phyloP scores from a whole-genome alignment of 2,329 filamentous ascomycete species.

The Neonectria neomacrospora region DNA sequence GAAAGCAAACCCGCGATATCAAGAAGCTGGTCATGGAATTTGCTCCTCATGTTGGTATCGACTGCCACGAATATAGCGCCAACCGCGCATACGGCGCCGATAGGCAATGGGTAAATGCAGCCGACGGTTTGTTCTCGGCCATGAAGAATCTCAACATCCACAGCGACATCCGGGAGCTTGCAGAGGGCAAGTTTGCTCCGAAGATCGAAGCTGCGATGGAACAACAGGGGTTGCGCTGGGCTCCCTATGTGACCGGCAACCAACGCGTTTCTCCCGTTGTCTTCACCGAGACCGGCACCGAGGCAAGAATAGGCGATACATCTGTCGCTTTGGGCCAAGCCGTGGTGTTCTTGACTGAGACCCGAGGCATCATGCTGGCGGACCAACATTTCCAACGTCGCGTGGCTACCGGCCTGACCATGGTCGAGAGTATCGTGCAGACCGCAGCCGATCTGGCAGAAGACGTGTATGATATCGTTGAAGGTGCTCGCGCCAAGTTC shows the following conservation, averaged over 20 bases:
- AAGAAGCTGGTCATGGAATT: constrained; percentile 39
- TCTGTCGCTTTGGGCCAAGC: constrained; percentile 42
- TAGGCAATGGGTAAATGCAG: constrained; percentile 38
- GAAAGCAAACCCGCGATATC: constrained; percentile 41
- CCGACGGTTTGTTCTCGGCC: constrained; percentile 42
- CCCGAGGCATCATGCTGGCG: constrained; percentile 45
- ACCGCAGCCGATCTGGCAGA: constrained; percentile 40
- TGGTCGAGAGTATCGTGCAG: constrained; percentile 42
- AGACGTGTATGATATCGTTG: constrained; percentile 33
- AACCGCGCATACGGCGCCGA: constrained; percentile 40
- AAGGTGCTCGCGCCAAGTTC: constrained; percentile 39
- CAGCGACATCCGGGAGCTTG: constrained; percentile 41
- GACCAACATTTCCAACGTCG: constrained; percentile 49
- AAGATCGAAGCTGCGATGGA: constrained; percentile 40
- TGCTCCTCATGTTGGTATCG: constrained; percentile 41
- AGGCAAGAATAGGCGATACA: constrained; percentile 41
- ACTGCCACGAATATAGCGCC: constrained; percentile 44
- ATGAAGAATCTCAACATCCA: constrained; percentile 47
- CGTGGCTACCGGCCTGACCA: constrained; percentile 43
- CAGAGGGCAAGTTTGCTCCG: constrained; percentile 35
- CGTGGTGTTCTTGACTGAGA: constrained; percentile 44
- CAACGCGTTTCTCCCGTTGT: constrained; percentile 29
- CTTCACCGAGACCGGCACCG: constrained; percentile 43
- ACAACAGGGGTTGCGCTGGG: constrained; percentile 37
- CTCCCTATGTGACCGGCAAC: constrained; percentile 42